These are phyloP conservation scores for Colletotrichum sp. DNA, from an alignment of 2,329 filamentous ascomycete species.

Conservation along the genomic window DNA sequence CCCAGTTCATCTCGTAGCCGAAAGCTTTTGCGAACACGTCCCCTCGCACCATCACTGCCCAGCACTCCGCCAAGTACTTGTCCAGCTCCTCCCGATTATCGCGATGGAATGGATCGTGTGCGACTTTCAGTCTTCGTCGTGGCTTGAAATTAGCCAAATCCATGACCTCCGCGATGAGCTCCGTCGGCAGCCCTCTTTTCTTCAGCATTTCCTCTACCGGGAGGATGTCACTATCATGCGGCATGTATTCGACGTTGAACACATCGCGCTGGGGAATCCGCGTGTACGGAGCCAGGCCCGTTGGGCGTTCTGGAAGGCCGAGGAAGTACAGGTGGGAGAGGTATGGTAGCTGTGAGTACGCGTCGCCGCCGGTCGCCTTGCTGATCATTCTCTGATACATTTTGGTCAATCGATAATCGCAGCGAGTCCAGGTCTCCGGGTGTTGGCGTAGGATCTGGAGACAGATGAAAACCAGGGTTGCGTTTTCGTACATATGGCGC, in stretches of 20 bases:
- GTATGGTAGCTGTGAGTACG: neutral
- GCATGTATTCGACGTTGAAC: neutral
- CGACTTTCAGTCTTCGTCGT: constrained; percentile 1
- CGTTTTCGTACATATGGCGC: neutral
- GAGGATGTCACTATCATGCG: neutral
- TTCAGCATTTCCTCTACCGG: neutral
- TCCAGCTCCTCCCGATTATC: constrained; percentile 26
- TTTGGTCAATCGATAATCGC: constrained; percentile 21
- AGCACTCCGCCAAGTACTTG: constrained; percentile 30
- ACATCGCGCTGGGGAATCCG: neutral
- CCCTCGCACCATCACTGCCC: constrained; percentile 28
- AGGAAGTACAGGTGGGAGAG: constrained; percentile 25
- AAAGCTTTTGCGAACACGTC: constrained; percentile 14
- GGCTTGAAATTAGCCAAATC: constrained; percentile 13
- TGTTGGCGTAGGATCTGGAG: constrained; percentile 25
- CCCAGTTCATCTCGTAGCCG: neutral
- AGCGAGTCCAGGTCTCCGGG: constrained; percentile 4
- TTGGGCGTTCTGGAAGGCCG: constrained; percentile 15
- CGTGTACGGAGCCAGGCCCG: constrained; percentile 3
- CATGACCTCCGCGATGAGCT: constrained; percentile 21
- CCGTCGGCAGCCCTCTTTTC: constrained; percentile 17
- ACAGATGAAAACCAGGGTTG: neutral
- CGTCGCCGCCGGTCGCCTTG: neutral
- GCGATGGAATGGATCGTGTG: constrained; percentile 23
- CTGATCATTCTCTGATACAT: constrained; percentile 22